These are phyloP conservation scores for Nakaseomyces delphensis DNA, from an alignment of 1,139 yeast species.

Conservation along the genomic window DNA sequence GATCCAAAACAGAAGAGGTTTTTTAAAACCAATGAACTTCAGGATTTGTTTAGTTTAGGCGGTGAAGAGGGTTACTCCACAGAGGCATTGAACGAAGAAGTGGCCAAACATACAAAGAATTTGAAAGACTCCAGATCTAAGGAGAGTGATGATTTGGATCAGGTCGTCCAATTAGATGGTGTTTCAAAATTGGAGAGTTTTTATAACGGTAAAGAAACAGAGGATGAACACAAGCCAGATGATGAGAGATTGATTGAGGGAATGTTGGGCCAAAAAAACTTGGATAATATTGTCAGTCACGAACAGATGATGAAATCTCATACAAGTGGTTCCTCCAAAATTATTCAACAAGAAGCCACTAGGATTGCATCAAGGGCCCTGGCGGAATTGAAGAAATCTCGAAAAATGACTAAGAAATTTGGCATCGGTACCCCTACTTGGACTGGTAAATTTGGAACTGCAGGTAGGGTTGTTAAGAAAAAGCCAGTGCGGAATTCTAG, in stretches of 20 bases:
- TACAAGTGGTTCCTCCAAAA: conserved; percentile 42
- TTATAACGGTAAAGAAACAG: conserved; percentile 44
- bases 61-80: conserved; percentile 52
- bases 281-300: conserved; percentile 49
- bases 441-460: conserved; percentile 88
- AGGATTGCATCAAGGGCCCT: conserved; percentile 73
- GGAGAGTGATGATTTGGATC: conserved; percentile 48
- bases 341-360: conserved; percentile 69
- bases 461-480: conserved; percentile 45
- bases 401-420: conserved; percentile 53
- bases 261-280: conserved; percentile 58
- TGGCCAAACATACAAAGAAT: conserved; percentile 29
- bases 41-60: conserved; percentile 80
- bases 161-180: conserved; percentile 44
- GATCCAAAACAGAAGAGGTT: conserved; percentile 93
- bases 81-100: conserved; percentile 25
- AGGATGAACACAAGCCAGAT: conserved; percentile 37
- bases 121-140: conserved; percentile 25
- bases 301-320: conserved; percentile 61
- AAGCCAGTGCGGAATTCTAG: conserved; percentile 6
- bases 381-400: conserved; percentile 57
- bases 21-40: conserved; percentile 84
- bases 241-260: conserved; percentile 68
- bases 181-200: conserved; percentile 39
- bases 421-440: conserved; percentile 86